These are phyloP conservation scores for Vicia villosa DNA, from an alignment of 306 rosid genomes.

Conservation along the genomic window DNA sequence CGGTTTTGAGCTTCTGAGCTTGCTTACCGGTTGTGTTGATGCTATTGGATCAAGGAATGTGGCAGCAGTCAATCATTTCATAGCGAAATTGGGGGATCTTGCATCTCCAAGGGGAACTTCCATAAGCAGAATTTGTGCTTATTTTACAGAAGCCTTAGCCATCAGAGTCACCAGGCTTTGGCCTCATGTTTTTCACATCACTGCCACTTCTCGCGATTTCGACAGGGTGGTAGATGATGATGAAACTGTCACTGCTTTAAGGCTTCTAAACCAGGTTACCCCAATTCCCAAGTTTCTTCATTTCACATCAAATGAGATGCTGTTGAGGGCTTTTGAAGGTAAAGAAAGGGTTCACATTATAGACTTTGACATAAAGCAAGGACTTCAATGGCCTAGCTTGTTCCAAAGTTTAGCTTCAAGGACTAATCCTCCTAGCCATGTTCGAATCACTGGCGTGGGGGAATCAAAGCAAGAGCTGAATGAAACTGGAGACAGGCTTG, in stretches of 20 bases:
- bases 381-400: slow-evolving; percentile 96
- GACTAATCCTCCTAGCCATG: slow-evolving; percentile 81
- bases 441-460: slow-evolving; percentile 88
- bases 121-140: slow-evolving; percentile 71
- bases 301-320: slow-evolving; percentile 87
- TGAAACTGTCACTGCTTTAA: slow-evolving; percentile 61
- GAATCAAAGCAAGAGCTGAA: slow-evolving; percentile 91
- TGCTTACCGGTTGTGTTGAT: slow-evolving; percentile 78
- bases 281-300: slow-evolving; percentile 91
- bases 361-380: slow-evolving; percentile 92
- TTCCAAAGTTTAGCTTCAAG: slow-evolving; percentile 88
- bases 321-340: slow-evolving; percentile 92
- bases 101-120: slow-evolving; percentile 78
- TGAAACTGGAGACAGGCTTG: slow-evolving; percentile 88
- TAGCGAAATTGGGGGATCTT: slow-evolving; percentile 74
- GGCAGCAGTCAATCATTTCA: slow-evolving; percentile 64
- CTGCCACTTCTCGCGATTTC: slow-evolving; percentile 67
- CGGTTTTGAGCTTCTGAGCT: slow-evolving; percentile 74
- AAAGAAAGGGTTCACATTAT: slow-evolving; percentile 95
- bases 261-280: slow-evolving; percentile 80
- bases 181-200: slow-evolving; percentile 85
- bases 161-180: slow-evolving; percentile 77
- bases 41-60: slow-evolving; percentile 76
- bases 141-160: slow-evolving; percentile 88
- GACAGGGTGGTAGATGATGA: slow-evolving; percentile 80